Conservation (phyloP, 169 alveolate genomes). For the Eimeria praecox region DNA sequence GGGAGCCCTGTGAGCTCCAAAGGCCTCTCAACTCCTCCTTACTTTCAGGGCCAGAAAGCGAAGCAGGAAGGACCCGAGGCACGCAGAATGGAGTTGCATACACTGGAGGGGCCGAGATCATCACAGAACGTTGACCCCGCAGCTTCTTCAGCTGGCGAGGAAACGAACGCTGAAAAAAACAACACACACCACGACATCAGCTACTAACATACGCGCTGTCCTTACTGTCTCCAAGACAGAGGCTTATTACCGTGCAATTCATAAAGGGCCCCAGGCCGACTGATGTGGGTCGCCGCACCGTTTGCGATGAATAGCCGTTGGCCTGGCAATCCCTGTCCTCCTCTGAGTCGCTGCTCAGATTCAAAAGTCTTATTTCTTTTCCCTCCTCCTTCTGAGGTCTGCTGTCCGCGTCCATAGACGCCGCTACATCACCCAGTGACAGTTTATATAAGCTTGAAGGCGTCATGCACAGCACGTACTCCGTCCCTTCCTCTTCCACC, state of each 20-base stretch:
- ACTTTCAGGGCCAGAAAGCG: not conserved
- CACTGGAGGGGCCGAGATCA: slow-evolving; percentile 7
- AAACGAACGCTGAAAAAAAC: slow-evolving; percentile 6
- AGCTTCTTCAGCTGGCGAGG: slow-evolving; percentile 33
- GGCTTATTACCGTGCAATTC: not conserved
- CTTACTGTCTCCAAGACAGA: not conserved
- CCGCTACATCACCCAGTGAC: not conserved
- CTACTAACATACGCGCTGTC: not conserved
- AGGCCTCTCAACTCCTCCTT: not conserved
- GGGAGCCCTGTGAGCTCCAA: not conserved
- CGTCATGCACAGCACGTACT: slow-evolving; percentile 3
- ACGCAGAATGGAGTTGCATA: slow-evolving; percentile 45
- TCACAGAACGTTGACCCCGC: not conserved
- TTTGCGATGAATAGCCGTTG: not conserved
- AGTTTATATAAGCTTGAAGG: slow-evolving; percentile 8
- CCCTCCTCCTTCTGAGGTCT: not conserved
- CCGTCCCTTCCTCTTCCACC: slow-evolving; percentile 12
- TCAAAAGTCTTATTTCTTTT: not conserved
- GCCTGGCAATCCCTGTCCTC: not conserved
- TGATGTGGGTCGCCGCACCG: not conserved
- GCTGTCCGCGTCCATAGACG: not conserved
- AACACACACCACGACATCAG: not conserved
- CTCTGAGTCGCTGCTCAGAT: slow-evolving; percentile 51
- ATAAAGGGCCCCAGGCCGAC: not conserved
- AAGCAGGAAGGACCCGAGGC: slow-evolving; percentile 58